Evolutionary conservation across 2,329 filamentous ascomycete species (phyloP).

Genomic region (Hypoxylon sp.): DNA sequence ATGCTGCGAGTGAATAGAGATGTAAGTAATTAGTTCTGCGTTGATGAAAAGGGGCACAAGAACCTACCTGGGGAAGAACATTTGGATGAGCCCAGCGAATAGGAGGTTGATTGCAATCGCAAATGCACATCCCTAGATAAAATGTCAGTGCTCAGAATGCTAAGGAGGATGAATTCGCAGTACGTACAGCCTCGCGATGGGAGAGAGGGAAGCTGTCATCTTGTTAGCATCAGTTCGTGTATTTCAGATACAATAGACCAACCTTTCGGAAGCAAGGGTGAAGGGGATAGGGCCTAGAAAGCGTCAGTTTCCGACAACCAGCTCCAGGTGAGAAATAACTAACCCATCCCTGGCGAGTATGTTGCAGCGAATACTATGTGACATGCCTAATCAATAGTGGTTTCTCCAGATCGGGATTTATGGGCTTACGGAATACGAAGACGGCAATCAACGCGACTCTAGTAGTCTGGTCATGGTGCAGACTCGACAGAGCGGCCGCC

Average conservation of each 20-base stretch:
- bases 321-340: neutral
- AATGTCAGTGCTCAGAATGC: slow-evolving; percentile 16
- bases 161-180: neutral
- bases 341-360: slow-evolving; percentile 59
- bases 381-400: neutral
- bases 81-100: slow-evolving; percentile 63
- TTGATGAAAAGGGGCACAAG: neutral
- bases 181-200: slow-evolving; percentile 61
- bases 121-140: slow-evolving; percentile 60
- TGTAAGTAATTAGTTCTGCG: slow-evolving; percentile 42
- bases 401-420: neutral
- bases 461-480: slow-evolving; percentile 41
- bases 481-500: slow-evolving; percentile 56
- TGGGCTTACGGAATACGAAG: slow-evolving; percentile 56
- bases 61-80: slow-evolving; percentile 58
- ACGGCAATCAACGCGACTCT: slow-evolving; percentile 55
- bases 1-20: slow-evolving; percentile 45
- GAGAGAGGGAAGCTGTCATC: slow-evolving; percentile 62
- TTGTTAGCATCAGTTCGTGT: slow-evolving; percentile 17
- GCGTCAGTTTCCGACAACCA: slow-evolving; percentile 6
- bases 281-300: slow-evolving; percentile 64
- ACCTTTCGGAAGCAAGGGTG: slow-evolving; percentile 64
- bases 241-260: slow-evolving; percentile 11
- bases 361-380: slow-evolving; percentile 58
- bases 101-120: slow-evolving; percentile 64